Base-by-base conservation (phyloP, 2,329 filamentous ascomycete genomes). In the Hypoxylon sp. region DNA sequence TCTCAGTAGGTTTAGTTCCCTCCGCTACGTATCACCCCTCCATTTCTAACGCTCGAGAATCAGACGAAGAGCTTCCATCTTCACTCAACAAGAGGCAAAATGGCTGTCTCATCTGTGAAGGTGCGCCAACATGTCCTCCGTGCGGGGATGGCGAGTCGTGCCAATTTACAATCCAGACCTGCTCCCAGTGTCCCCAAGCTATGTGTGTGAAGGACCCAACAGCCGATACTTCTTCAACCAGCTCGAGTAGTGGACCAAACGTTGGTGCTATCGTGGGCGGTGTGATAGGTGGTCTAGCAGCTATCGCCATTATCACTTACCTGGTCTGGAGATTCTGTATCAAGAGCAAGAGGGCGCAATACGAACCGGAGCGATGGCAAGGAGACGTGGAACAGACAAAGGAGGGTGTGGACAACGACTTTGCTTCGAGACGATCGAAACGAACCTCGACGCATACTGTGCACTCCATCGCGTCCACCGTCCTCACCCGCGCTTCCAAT, bases 401-500 rank as follows among this genome's bases (percentile, higher is more conserved):
- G 67, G 78, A 78, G 55, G 63, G 70, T 14, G 31, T 57, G 35
- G 72, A 73, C 1, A 73, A 73, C 51, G 77, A 78, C 53, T 74
- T 75, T 70, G 79, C 80, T 63, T 81, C 76, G 80, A 87, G 78
- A 84, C 87, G 83, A 71, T 86, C 88, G 74, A 86, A 90, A 71
- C 87, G 94, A 74, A 88, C 92, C 61, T 96, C 94, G 10, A 92
- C 93, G 48, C 90, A 96, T 78, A 93, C 93, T n/a, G 91, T 95
- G 60, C 88, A 92, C 76, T 98, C 95, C 11, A 94, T 99, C 78
- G 96, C 96, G 14, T 98, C 94, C 9, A 98, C 95, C 26, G 94
- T 98, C 66, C 88, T 98, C 67, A 98, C 96, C 17, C 91, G 96
- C 69, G 96, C 96, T 53, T 98, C 96, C 76, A 99, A 99, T 84